These are phyloP conservation scores for Gypsophila paniculata DNA, from an alignment of 179 eudicot genomes.

Conservation along the genomic window DNA sequence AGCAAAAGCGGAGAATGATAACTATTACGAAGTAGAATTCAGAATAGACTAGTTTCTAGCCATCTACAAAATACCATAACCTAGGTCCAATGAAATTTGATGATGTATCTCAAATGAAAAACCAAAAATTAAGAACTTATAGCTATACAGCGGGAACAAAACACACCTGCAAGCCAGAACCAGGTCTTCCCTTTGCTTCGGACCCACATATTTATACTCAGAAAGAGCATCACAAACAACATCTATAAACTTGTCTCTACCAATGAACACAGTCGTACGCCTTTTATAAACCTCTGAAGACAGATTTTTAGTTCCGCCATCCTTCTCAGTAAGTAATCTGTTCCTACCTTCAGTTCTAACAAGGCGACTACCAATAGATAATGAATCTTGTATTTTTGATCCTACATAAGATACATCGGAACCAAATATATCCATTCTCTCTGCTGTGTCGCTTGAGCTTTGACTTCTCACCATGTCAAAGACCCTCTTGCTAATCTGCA, in stretches of 20 bases:
- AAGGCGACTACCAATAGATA: slow-evolving; percentile 19
- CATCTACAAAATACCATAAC: no score
- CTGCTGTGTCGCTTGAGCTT: slow-evolving; percentile 39
- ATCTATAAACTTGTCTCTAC: slow-evolving; percentile 63
- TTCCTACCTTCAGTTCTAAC: slow-evolving; percentile 32
- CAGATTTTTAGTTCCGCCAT: slow-evolving; percentile 35
- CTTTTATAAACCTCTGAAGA: slow-evolving; percentile 76
- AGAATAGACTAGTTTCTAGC: no score
- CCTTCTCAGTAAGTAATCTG: slow-evolving; percentile 30
- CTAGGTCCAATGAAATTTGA: no score
- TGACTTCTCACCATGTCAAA: slow-evolving; percentile 67
- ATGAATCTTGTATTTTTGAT: slow-evolving; percentile 29
- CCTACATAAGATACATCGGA: slow-evolving; percentile 33
- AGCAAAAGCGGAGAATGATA: no score
- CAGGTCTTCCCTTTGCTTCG: slow-evolving; percentile 83
- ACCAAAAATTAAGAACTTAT: no score
- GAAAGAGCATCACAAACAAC: slow-evolving; percentile 81
- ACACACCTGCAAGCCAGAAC: slow-evolving; percentile 87
- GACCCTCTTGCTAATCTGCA: slow-evolving; percentile 82
- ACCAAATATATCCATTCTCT: slow-evolving; percentile 29
- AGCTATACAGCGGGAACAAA: no score
- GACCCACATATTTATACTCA: slow-evolving; percentile 83
- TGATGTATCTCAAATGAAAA: no score
- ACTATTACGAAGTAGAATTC: no score
- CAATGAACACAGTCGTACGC: slow-evolving; percentile 66